phyloP scores from a whole-genome alignment of 164 flowering plant species.

The Tetracentron sinense region DNA sequence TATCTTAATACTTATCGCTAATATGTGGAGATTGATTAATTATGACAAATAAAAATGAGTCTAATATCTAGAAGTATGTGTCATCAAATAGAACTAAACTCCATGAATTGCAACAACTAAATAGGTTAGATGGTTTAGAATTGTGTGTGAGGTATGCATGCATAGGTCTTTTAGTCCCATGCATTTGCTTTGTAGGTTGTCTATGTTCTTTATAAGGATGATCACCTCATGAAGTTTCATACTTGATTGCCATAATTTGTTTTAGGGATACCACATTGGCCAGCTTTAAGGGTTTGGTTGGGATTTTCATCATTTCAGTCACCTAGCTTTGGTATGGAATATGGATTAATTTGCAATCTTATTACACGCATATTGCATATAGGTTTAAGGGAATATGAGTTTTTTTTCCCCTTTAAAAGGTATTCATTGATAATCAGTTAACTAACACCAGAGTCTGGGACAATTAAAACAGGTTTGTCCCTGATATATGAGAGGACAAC shows the following conservation, averaged over 20 bases:
- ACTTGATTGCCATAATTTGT: constrained; percentile 82
- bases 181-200: constrained; percentile 55
- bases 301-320: constrained; percentile 78
- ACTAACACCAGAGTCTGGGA: no score
- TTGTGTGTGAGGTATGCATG: not conserved
- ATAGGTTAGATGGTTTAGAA: not conserved
- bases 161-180: not conserved
- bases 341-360: no score
- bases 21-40: not conserved
- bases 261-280: constrained; percentile 72
- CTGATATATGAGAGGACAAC: no score
- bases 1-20: no score
- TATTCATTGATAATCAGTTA: no score
- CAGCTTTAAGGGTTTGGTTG: constrained; percentile 79
- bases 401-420: no score
- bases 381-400: no score
- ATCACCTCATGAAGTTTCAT: constrained; percentile 67
- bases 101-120: not conserved
- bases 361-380: no score
- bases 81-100: not conserved
- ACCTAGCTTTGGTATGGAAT: no score
- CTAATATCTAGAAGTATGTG: not conserved
- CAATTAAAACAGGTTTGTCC: no score
- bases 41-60: not conserved
- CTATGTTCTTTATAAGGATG: constrained; percentile 61